Percentiles rank a stretch among this genome's conserved stretches.
These are phyloP conservation scores for Sclerotinia borealis DNA, from an alignment of 2,329 filamentous ascomycete genomes.

Conservation along the genomic window DNA sequence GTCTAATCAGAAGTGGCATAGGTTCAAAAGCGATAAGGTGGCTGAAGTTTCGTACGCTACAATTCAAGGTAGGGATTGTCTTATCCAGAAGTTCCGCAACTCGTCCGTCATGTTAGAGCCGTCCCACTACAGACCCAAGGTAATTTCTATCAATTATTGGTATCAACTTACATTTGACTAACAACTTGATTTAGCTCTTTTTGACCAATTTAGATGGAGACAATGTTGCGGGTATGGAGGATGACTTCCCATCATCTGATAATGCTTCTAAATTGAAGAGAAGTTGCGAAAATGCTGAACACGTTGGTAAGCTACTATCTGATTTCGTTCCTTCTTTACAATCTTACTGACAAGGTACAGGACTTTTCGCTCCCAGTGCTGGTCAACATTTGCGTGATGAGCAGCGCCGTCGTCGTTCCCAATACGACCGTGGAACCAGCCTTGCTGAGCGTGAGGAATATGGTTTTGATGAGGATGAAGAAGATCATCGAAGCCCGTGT, in stretches of 20 bases:
- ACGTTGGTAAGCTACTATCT: slow-evolving; percentile 58
- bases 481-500: slow-evolving; percentile 10
- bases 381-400: slow-evolving; percentile 68
- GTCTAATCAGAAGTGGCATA: slow-evolving; percentile 69
- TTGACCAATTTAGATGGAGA: slow-evolving; percentile 42
- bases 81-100: slow-evolving; percentile 94
- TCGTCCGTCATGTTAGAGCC: slow-evolving; percentile 91
- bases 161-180: not conserved
- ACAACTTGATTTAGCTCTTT: slow-evolving; percentile 47
- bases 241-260: slow-evolving; percentile 70
- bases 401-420: slow-evolving; percentile 64
- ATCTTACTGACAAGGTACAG: slow-evolving; percentile 37
- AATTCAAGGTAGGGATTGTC: slow-evolving; percentile 85
- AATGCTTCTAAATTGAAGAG: slow-evolving; percentile 84
- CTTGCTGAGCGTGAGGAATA: slow-evolving; percentile 45
- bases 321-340: not conserved
- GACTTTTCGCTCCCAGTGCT: slow-evolving; percentile 74
- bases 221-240: slow-evolving; percentile 66
- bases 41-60: slow-evolving; percentile 95
- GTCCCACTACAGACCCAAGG: slow-evolving; percentile 76
- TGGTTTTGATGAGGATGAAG: slow-evolving; percentile 19
- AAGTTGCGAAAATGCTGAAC: slow-evolving; percentile 79
- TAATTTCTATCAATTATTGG: slow-evolving; percentile 38
- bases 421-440: slow-evolving; percentile 75
- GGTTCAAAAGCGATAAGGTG: slow-evolving; percentile 76